Evolutionary conservation across 129 eudicot species (phyloP).

Genomic region (Ambrosia artemisiifolia): DNA sequence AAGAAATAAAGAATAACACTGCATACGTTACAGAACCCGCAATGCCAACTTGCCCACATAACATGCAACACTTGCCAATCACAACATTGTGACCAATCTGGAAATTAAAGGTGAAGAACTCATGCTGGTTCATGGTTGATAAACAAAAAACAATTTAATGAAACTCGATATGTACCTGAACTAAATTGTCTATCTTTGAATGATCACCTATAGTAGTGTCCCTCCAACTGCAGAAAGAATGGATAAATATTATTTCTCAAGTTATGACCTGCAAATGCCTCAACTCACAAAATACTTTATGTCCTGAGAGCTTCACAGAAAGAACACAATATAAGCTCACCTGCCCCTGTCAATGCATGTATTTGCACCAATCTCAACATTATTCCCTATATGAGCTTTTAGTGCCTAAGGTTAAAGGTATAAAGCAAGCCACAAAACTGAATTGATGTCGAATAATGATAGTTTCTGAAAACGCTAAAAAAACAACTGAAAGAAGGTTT

Average conservation of each 20-base stretch:
- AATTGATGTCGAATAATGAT: not conserved
- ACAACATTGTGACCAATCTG: constrained; percentile 91
- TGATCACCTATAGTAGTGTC: constrained; percentile 81
- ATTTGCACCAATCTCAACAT: constrained; percentile 94
- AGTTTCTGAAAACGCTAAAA: not conserved
- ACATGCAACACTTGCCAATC: constrained; percentile 73
- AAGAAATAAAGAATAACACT: not conserved
- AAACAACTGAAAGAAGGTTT: constrained; percentile 1
- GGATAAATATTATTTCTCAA: constrained; percentile 7
- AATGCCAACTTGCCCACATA: constrained; percentile 93
- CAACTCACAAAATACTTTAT: not conserved
- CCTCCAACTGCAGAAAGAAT: constrained; percentile 71
- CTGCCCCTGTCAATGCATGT: constrained; percentile 96
- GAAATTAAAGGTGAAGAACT: constrained; percentile 25
- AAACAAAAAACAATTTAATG: not conserved
- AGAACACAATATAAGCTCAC: constrained; percentile 37
- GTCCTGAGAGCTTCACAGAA: constrained; percentile 8
- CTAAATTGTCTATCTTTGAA: constrained; percentile 88
- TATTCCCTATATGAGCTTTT: constrained; percentile 67
- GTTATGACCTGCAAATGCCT: not conserved
- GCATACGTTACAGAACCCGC: constrained; percentile 94
- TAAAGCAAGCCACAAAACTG: not conserved
- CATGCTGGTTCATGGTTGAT: not conserved
- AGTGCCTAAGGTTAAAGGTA: constrained; percentile 37
- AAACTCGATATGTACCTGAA: constrained; percentile 51